These are phyloP conservation scores for Spizellomyces sp. DNA, from an alignment of 192 early-diverging fungal genomes.

Conservation along the genomic window DNA sequence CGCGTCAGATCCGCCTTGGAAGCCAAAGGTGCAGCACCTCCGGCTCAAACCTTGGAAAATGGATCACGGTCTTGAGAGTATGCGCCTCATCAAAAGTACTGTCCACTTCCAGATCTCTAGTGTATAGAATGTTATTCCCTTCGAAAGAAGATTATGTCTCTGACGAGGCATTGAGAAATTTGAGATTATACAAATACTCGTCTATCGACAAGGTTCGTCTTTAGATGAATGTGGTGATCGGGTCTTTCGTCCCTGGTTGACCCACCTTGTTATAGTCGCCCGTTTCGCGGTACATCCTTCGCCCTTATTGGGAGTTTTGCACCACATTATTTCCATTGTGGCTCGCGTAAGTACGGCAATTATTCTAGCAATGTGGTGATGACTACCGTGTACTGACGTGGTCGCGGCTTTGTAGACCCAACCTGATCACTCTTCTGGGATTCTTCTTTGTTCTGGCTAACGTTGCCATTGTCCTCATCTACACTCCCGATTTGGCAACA, in stretches of 20 bases:
- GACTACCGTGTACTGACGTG: not conserved
- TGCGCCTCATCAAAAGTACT: not conserved
- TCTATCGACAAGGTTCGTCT: constrained; percentile 31
- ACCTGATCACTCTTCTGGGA: constrained; percentile 88
- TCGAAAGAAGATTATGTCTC: constrained; percentile 32
- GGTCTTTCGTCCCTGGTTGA: not conserved
- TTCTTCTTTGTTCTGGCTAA: constrained; percentile 79
- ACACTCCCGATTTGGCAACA: constrained; percentile 69
- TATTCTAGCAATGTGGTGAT: constrained; percentile 14
- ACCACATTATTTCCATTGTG: constrained; percentile 87
- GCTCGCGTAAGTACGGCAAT: constrained; percentile 79
- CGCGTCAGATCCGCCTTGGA: not conserved
- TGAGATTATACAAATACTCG: constrained; percentile 36
- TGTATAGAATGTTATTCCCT: constrained; percentile 25
- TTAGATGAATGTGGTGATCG: constrained; percentile 2
- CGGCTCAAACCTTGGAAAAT: not conserved
- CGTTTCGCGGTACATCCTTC: constrained; percentile 77
- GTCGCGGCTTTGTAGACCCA: constrained; percentile 57
- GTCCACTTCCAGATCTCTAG: constrained; percentile 2
- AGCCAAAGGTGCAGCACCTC: not conserved
- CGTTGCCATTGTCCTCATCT: constrained; percentile 70
- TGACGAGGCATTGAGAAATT: constrained; percentile 25
- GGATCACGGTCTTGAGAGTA: not conserved
- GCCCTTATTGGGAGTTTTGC: constrained; percentile 89
- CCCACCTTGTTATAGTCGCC: constrained; percentile 58